phyloP scores from a whole-genome alignment of 805 yeast genomes.

The Metschnikowia chrysomelidarum region DNA sequence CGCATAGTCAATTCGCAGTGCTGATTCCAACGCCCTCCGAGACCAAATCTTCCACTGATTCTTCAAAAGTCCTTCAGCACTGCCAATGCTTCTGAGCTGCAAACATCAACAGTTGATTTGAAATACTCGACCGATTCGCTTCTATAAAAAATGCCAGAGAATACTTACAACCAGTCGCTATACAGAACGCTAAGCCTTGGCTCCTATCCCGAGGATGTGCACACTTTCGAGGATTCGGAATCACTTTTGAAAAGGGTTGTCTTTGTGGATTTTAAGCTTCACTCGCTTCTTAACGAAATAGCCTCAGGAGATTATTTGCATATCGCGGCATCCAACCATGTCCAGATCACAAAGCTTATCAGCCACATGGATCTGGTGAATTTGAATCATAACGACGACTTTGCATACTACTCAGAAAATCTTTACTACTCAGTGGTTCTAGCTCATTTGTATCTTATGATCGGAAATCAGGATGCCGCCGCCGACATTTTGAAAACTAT shows the following conservation, averaged over 20 bases:
- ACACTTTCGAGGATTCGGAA: constrained; percentile 32
- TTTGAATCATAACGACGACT: constrained; percentile 24
- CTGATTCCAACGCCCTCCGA: no score
- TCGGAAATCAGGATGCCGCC: constrained; percentile 24
- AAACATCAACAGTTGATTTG: no score
- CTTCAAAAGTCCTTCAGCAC: no score
- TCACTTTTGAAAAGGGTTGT: constrained; percentile 33
- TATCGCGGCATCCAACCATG: constrained; percentile 9
- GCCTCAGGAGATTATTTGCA: constrained; percentile 14
- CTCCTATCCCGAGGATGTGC: constrained; percentile 36
- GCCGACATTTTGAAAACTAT: constrained; percentile 16
- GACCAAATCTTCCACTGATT: no score
- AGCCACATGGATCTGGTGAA: constrained; percentile 26
- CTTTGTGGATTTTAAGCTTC: constrained; percentile 39
- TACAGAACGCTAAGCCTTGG: constrained; percentile 33
- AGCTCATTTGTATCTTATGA: constrained; percentile 35
- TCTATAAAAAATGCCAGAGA: no score
- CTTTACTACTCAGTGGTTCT: constrained; percentile 32
- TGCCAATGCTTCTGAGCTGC: no score
- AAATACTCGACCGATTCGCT: no score
- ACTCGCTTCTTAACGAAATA: constrained; percentile 29
- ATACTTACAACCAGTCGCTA: constrained; percentile 23
- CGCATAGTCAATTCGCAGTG: no score
- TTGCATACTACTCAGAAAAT: constrained; percentile 28
- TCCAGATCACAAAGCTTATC: constrained; percentile 24